Conservation (phyloP, 2,329 filamentous ascomycete genomes). For the Calonectria crousiana region DNA sequence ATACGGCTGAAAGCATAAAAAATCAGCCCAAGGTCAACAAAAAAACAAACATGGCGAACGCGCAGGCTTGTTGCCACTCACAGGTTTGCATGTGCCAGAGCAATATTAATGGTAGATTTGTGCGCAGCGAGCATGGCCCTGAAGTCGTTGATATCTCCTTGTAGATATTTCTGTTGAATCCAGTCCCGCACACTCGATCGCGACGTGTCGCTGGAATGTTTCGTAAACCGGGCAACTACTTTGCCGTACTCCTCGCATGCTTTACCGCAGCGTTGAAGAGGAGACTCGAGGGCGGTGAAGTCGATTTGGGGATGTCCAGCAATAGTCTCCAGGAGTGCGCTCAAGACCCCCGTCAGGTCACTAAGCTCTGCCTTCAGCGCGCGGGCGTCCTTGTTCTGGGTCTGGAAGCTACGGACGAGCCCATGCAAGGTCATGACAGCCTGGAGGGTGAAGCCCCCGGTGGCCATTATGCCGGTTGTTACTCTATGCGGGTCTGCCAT, state of each 20-base stretch:
- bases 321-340: slow-evolving; percentile 46
- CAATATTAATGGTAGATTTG: slow-evolving; percentile 46
- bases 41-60: background rate
- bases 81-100: slow-evolving; percentile 37
- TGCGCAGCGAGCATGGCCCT: slow-evolving; percentile 54
- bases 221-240: slow-evolving; percentile 50
- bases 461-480: slow-evolving; percentile 26
- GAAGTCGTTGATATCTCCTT: slow-evolving; percentile 57
- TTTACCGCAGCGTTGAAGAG: slow-evolving; percentile 56
- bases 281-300: slow-evolving; percentile 42
- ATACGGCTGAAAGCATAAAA: background rate
- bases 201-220: slow-evolving; percentile 47
- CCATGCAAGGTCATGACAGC: slow-evolving; percentile 32
- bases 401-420: slow-evolving; percentile 28
- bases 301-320: slow-evolving; percentile 20
- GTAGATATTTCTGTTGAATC: slow-evolving; percentile 57
- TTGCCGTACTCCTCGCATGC: slow-evolving; percentile 56
- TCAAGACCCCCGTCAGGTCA: slow-evolving; percentile 53
- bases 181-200: slow-evolving; percentile 58
- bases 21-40: background rate
- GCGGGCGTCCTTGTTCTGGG: slow-evolving; percentile 47
- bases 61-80: slow-evolving; percentile 4
- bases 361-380: slow-evolving; percentile 56
- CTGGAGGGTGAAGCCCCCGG: slow-evolving; percentile 36
- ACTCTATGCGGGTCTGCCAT: slow-evolving; percentile 36